Base-by-base conservation (phyloP, 371 early-diverging fungal species). In the Mucor mucedo region DNA sequence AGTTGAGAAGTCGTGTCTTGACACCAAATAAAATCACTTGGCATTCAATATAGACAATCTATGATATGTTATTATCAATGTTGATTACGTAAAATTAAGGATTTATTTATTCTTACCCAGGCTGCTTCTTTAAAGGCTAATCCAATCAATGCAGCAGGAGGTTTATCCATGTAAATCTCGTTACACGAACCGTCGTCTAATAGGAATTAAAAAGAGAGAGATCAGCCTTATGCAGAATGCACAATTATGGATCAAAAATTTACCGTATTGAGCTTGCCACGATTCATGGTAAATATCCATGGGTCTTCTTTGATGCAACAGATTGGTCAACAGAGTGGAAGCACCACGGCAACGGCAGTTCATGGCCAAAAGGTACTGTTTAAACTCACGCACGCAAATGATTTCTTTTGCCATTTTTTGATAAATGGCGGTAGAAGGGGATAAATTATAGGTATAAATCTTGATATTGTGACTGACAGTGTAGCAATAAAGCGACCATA, bases 181-280 rank as follows among this genome's bases (percentile, higher is more conserved):
- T 91, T 91, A 39, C 88, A 88, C 1, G 81, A 79, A 0, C 90
- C 91, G 63, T 93, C 91, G 47, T 79, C 80, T 35, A 9, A 21
- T 21, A 21, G 21, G 21, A 21, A 21, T 21, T 21, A 21, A 21
- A 21, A 21, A 48, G 9, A 14, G 41, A 44, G 35, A 21, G 44
- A 47, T 33, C 6, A 13, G 27, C 27, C 8, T 48, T 21, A 21
- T 21, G 21, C 21, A 21, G 21, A 21, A 21, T 21, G 21, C 21
- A 21, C 21, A 21, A 9, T 8, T 2, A 27, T 48, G 8, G 11
- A 27, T 28, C 8, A 27, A 16, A 14, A 2, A 33, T 39, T 49
- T 72, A 76, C 90, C 91, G 65, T 91, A 92, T 56, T 91, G 90
- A 6, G 89, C 89, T 60, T 85, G 79, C 93, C 93, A 92, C 0